Base-by-base conservation (phyloP, 2,329 filamentous ascomycete species). In the Chaetomium sp. region DNA sequence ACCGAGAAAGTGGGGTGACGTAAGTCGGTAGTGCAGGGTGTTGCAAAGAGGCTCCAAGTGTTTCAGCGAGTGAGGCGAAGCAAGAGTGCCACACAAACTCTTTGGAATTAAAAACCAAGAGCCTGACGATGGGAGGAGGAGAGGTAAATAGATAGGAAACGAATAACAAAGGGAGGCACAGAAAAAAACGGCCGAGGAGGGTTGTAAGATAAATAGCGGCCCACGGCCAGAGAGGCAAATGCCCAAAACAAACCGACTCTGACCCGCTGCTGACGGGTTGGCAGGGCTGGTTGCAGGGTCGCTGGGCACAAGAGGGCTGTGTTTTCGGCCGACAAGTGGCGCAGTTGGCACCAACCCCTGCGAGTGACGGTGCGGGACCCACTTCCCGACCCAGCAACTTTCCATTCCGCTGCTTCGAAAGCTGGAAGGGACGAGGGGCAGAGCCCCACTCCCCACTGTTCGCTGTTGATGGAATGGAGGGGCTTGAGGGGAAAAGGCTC, bases 121-220 rank as follows among this genome's bases (percentile, higher is more conserved):
- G 38, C 40, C 11, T 8, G 44, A 14, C 19, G 19, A 38, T 38
- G 36, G 14, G 27, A 45, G 14, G 27, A 45, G 43, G 19, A 45
- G 42, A 19, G 19, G 19, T 27, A 3, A 27, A 27, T 27, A 27
- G 19, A 27, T 27, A 27, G 19, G 19, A 27, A 32, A 27, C 19
- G 42, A 52, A 37, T 5, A 32, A 12, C 40, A 10, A n/a, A 14
- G 40, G 37, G 27, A 34, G 49, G 37, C 33, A 12, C 34, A 35
- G n/a, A 50, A 3, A 27, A 41, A 52, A 52, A 7, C 19, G 14
- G 40, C 32, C 19, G 36, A 45, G 33, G 42, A 42, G 27, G 7
- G 8, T n/a, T 42, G 12, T 42, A 46, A 53, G 54, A 56, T 56
- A 56, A 56, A 56, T 56, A 56, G 47, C 49, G 43, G 27, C 9